Evolutionary conservation across 1,284 basidiomycete species (phyloP), one percentile per base, ranked within the genome.

Genomic region (Meira miltonrushii): DNA sequence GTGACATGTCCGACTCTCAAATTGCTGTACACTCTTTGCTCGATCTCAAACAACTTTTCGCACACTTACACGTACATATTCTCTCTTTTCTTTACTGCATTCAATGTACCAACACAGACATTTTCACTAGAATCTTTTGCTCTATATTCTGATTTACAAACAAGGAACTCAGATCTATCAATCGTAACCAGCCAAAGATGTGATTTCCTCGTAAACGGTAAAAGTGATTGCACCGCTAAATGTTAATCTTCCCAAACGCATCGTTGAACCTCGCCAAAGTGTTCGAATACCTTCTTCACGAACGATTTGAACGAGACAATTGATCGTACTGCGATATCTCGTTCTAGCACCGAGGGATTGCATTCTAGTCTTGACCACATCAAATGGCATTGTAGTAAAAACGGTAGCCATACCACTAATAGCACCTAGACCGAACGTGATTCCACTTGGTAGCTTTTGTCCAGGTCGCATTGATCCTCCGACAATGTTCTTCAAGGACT

Each of bases 321-420:
- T 91, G 80, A 96, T 88, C 0, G 92, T 88, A 77, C 93, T 95
- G 43, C 86, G 84, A 79, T 97, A 98, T 66, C 91, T 86, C 44
- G 84, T 80, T 17, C 85, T 83, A 1, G 92, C 94, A 66, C 86
- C 84, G 33, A 97, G 83, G 1, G 90, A 88, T 79, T 98, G 94
- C 94, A 98, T 97, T 44, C 94, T 85, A 11, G 94, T 97, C 81
- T 97, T 97, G 81, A 97, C 86, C 17, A 97, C 92, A 75, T 75
- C 74, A 43, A 75, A 64, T 3, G 74, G 74, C 74, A 75, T 75
- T 23, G 73, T 74, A n/a, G 69, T 65, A 12, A 21, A 97, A 2
- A 97, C 94, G 0, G 94, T 98, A 11, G 96, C 91, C 39, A 96
- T 82, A 0, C 95, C 94, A 0, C 94, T 92, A 23, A 92, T 84